Conservation (phyloP, 202 grass and related monocot genomes). For the Eragrostis tef region DNA sequence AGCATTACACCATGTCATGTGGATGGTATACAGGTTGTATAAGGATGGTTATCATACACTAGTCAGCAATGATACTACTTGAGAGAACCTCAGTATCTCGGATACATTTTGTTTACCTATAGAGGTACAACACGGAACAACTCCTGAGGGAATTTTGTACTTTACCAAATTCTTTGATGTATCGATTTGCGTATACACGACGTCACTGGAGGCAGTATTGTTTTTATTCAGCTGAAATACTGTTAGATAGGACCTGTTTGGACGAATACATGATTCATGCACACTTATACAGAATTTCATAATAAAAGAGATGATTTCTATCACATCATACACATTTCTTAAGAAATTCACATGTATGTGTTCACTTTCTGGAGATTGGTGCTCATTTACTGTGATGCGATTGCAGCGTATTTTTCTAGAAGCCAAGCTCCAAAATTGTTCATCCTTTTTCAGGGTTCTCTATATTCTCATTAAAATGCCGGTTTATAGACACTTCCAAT, state of each 20-base stretch:
- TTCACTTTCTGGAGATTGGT: neutral
- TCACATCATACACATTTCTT: neutral
- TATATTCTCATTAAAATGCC: constrained; percentile 6
- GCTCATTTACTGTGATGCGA: neutral
- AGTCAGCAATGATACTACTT: constrained; percentile 26
- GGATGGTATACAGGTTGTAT: constrained; percentile 33
- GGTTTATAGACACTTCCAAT: neutral
- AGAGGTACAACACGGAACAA: neutral
- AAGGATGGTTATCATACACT: constrained; percentile 38
- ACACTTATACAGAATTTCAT: neutral
- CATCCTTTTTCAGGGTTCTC: neutral
- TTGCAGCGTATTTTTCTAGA: neutral
- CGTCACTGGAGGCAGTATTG: neutral
- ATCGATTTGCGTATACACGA: constrained; percentile 17
- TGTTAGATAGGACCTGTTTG: neutral
- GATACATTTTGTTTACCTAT: constrained; percentile 39
- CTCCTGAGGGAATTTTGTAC: constrained; percentile 31
- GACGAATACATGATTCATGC: neutral
- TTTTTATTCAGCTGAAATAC: neutral
- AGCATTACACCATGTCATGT: constrained; percentile 17
- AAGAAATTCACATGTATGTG: neutral
- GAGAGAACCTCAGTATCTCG: constrained; percentile 39
- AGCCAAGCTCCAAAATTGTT: constrained; percentile 1
- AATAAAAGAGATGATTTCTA: neutral
- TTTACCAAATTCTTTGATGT: constrained; percentile 43